Base-by-base conservation (phyloP, 2,329 filamentous ascomycete genomes). In the Fusarium tanahbumbuense region DNA sequence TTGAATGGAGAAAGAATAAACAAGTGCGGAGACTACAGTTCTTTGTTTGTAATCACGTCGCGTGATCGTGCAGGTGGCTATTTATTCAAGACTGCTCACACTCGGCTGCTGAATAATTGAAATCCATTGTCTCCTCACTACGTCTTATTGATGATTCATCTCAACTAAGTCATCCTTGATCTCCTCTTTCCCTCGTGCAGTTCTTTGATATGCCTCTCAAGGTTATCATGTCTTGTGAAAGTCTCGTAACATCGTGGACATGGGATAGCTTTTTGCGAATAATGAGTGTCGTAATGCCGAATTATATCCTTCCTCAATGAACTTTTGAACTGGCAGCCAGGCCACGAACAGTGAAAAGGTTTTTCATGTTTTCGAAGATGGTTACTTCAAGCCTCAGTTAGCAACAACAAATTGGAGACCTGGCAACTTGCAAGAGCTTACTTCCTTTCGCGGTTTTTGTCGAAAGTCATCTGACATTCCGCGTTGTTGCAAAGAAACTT, bases 331-430 rank as follows among this genome's bases (percentile, higher is more conserved):
- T 4, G 6, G 25, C 70, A 73, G 3, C 60, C 55, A 18, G 49
- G 45, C 45, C 45, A 58, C 8, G 56, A 54, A 52, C 71, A 73
- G n/a, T 47, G 30, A 16, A 73, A 61, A 40, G 71, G 71, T 32
- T 56, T 64, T 5, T 18, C 32, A 40, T 73, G 70, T 13, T 28
- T 60, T 20, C 71, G 61, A 55, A 73, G 66, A 60, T 73, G 71
- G 8, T 67, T 73, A 5, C 71, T 73, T 8, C 15, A 12, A 11
- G n/a, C 9, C 10, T n/a, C 15, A 16, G 28, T 72, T 41, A 72
- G 52, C 15, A 8, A 37, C 8, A 10, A 4, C 7, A 23, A 15
- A 16, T 10, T 22, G 13, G 15, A n/a, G 23, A 3, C 3, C 6
- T 15, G 10, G 15, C 5, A 22, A 18, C 11, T 40, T 8, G 34